phyloP scores from a whole-genome alignment of 345 rosid genomes.

The Eucalyptus coolabah region DNA sequence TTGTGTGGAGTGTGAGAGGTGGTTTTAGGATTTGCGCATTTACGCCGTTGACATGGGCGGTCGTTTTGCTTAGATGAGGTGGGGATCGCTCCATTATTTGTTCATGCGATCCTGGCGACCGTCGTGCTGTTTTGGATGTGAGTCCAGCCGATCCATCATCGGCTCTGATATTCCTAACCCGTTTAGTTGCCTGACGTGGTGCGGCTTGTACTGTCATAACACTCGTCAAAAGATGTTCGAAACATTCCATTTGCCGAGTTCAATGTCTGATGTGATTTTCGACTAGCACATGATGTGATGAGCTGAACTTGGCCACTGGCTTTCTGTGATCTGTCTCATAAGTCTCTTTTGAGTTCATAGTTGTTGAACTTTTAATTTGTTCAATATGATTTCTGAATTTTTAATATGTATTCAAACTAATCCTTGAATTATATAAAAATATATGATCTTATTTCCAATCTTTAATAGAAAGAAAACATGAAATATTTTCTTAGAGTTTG shows the following conservation, averaged over 20 bases:
- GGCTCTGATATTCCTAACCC: not conserved
- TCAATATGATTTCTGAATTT: rapidly evolving
- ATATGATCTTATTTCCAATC: rapidly evolving
- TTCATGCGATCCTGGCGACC: not conserved
- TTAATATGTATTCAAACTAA: rapidly evolving
- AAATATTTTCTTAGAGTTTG: no score
- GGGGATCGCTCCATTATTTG: not conserved
- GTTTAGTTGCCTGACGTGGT: not conserved
- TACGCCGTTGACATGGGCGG: not conserved
- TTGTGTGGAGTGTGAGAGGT: not conserved
- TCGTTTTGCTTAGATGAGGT: not conserved
- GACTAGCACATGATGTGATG: not conserved
- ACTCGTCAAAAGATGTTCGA: not conserved
- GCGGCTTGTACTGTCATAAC: not conserved
- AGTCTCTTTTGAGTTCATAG: not conserved
- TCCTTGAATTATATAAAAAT: no score
- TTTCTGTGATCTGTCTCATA: not conserved
- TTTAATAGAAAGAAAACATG: no score
- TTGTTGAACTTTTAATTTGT: rapidly evolving
- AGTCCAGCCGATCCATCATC: not conserved
- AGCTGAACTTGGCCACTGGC: not conserved
- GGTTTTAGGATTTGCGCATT: not conserved
- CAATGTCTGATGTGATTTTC: not conserved
- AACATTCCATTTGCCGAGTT: not conserved
- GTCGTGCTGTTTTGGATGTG: not conserved